Conservation (phyloP, 352 stramenopile species). For the Elongisporangium prolatum region DNA sequence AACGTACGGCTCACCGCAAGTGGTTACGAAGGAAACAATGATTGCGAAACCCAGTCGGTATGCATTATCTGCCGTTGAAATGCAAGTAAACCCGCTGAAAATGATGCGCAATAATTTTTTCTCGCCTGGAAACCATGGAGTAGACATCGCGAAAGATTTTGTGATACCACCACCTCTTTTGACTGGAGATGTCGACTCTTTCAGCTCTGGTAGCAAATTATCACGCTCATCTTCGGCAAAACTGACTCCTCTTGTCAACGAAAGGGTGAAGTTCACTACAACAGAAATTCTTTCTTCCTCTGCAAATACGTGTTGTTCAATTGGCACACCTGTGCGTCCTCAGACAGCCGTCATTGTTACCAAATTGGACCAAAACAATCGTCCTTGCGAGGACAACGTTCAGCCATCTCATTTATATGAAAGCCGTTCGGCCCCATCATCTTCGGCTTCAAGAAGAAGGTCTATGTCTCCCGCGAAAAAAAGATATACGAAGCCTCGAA, state of each 20-base stretch:
- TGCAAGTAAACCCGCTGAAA: background rate
- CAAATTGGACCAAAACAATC: background rate
- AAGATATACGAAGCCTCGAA: background rate
- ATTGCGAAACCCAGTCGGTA: constrained; percentile 8
- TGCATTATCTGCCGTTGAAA: background rate
- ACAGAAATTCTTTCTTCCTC: background rate
- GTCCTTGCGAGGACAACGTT: background rate
- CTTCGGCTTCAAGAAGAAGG: background rate
- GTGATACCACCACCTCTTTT: constrained; percentile 51
- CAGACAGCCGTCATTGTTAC: background rate
- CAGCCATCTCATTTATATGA: background rate
- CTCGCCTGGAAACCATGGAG: background rate
- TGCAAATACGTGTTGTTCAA: background rate
- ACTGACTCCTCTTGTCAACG: constrained; percentile 32
- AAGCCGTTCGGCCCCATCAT: background rate
- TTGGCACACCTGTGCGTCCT: background rate
- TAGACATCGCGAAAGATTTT: constrained; percentile 14
- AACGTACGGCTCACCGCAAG: constrained; percentile 31
- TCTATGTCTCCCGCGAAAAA: background rate
- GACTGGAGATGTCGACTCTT: constrained; percentile 15
- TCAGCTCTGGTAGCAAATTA: constrained; percentile 16
- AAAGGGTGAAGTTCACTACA: constrained; percentile 25
- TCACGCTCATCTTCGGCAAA: constrained; percentile 23
- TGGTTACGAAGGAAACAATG: background rate
- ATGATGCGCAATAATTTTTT: background rate